Conservation (phyloP, 345 rosid genomes). For the Boechera divaricarpa region DNA sequence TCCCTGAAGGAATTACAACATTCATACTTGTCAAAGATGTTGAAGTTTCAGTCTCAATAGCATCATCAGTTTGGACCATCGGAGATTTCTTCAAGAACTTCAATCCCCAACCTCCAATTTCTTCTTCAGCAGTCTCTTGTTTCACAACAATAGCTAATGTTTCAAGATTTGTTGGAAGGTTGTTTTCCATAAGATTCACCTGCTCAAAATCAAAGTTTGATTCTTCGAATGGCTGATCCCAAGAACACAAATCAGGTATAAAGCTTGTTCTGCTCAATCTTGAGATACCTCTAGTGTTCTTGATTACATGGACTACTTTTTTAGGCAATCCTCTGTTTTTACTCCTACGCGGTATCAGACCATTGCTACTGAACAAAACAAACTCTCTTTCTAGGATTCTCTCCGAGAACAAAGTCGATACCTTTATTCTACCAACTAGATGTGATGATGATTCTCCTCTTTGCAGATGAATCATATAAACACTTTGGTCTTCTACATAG, state of each 20-base stretch:
- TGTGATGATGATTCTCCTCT: conserved; percentile 38
- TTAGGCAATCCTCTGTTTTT: conserved; percentile 60
- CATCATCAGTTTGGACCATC: conserved; percentile 32
- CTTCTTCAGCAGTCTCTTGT: conserved; percentile 45
- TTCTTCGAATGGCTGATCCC: conserved; percentile 53
- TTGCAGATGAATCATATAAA: conserved; percentile 59
- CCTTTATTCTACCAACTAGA: conserved; percentile 72
- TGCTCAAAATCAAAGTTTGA: conserved; percentile 39
- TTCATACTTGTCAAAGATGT: conserved; percentile 55
- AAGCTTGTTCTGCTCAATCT: conserved; percentile 37
- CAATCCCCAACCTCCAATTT: conserved; percentile 86
- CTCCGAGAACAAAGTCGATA: conserved; percentile 57
- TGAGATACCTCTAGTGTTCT: conserved; percentile 54
- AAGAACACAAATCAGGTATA: conserved; percentile 34
- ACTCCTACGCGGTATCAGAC: conserved; percentile 43
- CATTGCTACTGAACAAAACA: conserved; percentile 56
- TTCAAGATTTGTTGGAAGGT: conserved; percentile 67
- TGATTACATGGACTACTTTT: conserved; percentile 46
- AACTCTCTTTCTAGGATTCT: conserved; percentile 66
- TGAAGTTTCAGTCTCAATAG: conserved; percentile 40
- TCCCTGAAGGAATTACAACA: conserved; percentile 73
- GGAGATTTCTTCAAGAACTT: conserved; percentile 66
- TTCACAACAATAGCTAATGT: conserved; percentile 69
- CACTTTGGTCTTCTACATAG: conserved; percentile 44
- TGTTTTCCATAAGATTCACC: conserved; percentile 45